Evolutionary conservation across 2,329 filamentous ascomycete genomes (phyloP), one percentile per base, ranked within the genome.

Genomic region (Claviceps arundinis): DNA sequence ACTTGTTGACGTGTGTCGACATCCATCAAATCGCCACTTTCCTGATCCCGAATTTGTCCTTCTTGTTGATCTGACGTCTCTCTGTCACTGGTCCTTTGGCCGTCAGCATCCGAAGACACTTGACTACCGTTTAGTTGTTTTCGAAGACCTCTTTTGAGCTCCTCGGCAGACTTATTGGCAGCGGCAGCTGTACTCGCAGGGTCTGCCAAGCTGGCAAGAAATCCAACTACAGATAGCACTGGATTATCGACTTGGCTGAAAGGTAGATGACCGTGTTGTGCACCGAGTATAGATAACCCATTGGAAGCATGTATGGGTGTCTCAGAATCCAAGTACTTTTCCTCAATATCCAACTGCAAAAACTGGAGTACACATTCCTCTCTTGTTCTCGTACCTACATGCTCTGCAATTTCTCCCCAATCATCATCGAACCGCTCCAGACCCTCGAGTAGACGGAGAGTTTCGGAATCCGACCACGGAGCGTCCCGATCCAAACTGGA

Each of bases 311-410:
- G 74, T 50, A 78, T 68, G 2, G 66, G 61, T 3, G 62, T 60
- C 61, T 91, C 84, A 7, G 88, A 82, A 61, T 97, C 90, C 9
- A 96, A 74, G 63, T 96, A 98, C 66, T 95, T 94, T 72, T 96
- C 91, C 67, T 97, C 93, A 56, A 98, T 98, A 59, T 96, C 91
- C 38, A 98, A 76, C 64, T 96, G 89, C 57, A 98, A 69, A 73
- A 98, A 98, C 65, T 96, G 93, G 60, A 97, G 77, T 16, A 97
- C 91, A 66, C 93, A 98, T 70, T 98, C 91, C 67, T 98, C 94
- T 50, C 89, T 80, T 1, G 89, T 95, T 55, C 91, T 84, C 2
- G 89, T 94, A 48, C 87, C 87, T 44, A 98, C 93, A 62, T 96
- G 87, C 56, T 91, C 89, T 1, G 94, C 84, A 58, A 98, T 90